These are phyloP conservation scores for Papiliotrema nemorosa DNA, from an alignment of 1,284 basidiomycete species.

Conservation along the genomic window DNA sequence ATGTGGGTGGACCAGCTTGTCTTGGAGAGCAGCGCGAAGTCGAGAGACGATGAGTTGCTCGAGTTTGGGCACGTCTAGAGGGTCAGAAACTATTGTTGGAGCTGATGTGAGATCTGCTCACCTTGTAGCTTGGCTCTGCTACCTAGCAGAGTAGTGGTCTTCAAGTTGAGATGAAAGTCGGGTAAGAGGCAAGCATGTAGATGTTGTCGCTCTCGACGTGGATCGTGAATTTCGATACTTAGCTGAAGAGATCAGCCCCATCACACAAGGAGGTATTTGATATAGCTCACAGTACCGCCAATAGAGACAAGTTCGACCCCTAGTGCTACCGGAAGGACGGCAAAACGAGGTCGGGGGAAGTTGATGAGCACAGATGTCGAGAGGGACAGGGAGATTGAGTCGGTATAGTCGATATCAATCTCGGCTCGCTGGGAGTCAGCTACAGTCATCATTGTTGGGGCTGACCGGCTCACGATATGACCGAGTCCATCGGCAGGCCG, in stretches of 20 bases:
- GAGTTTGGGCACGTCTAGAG: conserved; percentile 57
- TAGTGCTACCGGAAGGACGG: conserved; percentile 56
- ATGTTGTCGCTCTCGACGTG: conserved; percentile 40
- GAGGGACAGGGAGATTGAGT: conserved; percentile 54
- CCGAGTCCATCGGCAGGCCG: conserved; percentile 55
- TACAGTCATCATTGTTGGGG: neutral
- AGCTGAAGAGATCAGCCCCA: conserved; percentile 21
- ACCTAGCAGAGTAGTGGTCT: conserved; percentile 55
- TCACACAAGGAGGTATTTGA: neutral
- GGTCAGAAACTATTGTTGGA: too few relatives aligned
- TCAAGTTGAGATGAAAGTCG: conserved; percentile 56
- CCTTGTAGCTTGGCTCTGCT: conserved; percentile 56
- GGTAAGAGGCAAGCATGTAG: conserved; percentile 56
- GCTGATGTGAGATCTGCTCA: too few relatives aligned
- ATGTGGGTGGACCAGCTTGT: conserved; percentile 54
- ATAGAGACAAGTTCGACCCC: conserved; percentile 55
- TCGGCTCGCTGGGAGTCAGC: conserved; percentile 50
- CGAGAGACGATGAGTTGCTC: conserved; percentile 57
- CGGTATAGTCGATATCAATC: conserved; percentile 57
- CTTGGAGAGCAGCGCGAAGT: conserved; percentile 52
- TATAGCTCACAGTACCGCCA: conserved; percentile 52
- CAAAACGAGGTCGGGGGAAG: conserved; percentile 56
- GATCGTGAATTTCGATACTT: conserved; percentile 42
- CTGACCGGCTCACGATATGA: conserved; percentile 45
- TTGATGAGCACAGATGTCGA: conserved; percentile 58